Conservation (phyloP, 768 basidiomycete genomes). For the Lepiota venenata region DNA sequence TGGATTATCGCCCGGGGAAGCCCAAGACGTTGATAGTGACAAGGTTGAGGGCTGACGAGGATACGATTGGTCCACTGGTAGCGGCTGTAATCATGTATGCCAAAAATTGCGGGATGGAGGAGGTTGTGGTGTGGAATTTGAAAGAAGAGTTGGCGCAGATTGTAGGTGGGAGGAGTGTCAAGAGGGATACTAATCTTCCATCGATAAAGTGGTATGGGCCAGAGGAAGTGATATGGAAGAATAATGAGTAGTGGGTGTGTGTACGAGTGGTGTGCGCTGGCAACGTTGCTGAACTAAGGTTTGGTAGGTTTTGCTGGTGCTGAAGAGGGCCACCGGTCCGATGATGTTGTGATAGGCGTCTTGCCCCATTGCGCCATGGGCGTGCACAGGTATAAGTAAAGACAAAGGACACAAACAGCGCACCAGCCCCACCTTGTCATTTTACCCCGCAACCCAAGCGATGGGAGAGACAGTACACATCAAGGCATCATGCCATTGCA, state of each 20-base stretch:
- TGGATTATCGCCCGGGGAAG: conserved; percentile 13
- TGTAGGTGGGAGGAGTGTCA: conserved; percentile 26
- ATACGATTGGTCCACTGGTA: conserved; percentile 30
- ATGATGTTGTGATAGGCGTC: too few relatives aligned
- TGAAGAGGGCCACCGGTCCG: background rate
- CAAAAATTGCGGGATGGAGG: conserved; percentile 21
- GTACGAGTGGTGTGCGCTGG: too few relatives aligned
- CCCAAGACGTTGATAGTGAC: conserved; percentile 20
- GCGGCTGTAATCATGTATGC: conserved; percentile 24
- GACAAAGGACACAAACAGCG: too few relatives aligned
- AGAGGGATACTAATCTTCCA: conserved; percentile 33
- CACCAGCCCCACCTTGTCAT: too few relatives aligned
- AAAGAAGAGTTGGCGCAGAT: conserved; percentile 18
- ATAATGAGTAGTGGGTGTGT: conserved; percentile 16
- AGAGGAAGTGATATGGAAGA: conserved; percentile 15
- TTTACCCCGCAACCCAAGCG: too few relatives aligned
- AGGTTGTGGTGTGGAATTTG: conserved; percentile 44
- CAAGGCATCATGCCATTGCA: conserved; percentile 26
- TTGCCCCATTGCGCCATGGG: too few relatives aligned
- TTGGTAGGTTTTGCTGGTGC: conserved; percentile 21
- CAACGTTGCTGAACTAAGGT: too few relatives aligned
- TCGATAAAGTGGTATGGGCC: conserved; percentile 42
- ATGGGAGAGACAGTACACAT: conserved; percentile 11
- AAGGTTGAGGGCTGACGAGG: conserved; percentile 18
- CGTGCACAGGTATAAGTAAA: too few relatives aligned